Evolutionary conservation across 192 early-diverging fungal species (phyloP), one percentile per base, ranked within the genome.

Genomic region (Entomortierella chlamydospora): DNA sequence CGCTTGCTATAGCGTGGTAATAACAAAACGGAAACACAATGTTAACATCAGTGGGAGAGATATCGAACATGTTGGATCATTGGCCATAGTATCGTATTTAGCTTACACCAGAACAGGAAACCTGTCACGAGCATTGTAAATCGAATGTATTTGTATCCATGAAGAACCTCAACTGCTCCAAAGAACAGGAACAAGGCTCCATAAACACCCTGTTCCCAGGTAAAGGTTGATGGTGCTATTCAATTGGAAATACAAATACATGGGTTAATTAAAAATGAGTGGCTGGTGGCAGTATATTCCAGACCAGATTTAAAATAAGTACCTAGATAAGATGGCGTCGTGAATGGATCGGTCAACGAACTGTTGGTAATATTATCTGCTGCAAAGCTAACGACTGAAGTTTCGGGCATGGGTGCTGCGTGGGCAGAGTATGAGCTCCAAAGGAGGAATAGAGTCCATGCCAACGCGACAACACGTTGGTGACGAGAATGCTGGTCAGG

Each of bases 141-240:
- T 34, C 82, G 82, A 63, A 83, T 83, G 56, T 80, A 80, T 29
- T 80, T 79, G 68, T 83, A 83, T 53, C 82, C 82, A 42, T 74
- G 72, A 12, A 83, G 52, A 9, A 80, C 67, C 31, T 83, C 82
- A 9, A 83, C 34, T 13, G 39, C 58, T 18, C 82, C 82, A 31
- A 80, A 61, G 4, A 57, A 58, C 10, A 83, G 60, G 57, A 73
- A 83, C 37, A 83, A 45, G 29, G 80, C 9, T 12, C 82, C 82
- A 54, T 83, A 83, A 31, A 83, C 23, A 20, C 71, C 28, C 34
- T 71, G 65, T 25, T 73, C 70, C 82, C 82, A 83, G 17, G 70
- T 74, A 12, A 80, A 73, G 56, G 18, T 66, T 26, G 76, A 70
- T 4, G 76, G 56, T 17, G 68, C 76, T 79, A 61, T 41, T 26